phyloP scores from a whole-genome alignment of 2,329 filamentous ascomycete species.

The Septoria petroselini region DNA sequence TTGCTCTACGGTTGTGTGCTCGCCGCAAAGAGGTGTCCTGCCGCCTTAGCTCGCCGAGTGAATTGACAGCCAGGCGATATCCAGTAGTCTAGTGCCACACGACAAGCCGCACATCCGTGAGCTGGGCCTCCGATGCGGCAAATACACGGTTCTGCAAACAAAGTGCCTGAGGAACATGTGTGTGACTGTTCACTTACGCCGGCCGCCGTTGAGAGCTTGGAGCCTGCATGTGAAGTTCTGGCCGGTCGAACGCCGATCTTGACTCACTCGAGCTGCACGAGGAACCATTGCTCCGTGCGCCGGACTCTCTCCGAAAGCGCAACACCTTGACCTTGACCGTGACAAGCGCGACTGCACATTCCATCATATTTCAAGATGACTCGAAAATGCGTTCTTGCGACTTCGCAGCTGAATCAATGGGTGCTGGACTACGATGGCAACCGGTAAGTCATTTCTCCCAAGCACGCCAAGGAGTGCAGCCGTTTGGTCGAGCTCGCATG shows the following conservation, averaged over 20 bases:
- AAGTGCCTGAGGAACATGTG: not conserved
- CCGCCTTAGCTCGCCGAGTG: too few relatives aligned
- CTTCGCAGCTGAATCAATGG: constrained; percentile 46
- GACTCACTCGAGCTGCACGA: not conserved
- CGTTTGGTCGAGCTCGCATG: too few relatives aligned
- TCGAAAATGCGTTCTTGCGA: constrained; percentile 42
- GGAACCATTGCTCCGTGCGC: constrained; percentile 5
- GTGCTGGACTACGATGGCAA: constrained; percentile 64
- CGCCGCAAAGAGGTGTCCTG: too few relatives aligned
- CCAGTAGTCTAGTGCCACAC: not conserved
- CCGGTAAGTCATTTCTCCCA: constrained; percentile 28
- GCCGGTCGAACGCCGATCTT: not conserved
- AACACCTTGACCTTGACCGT: not conserved
- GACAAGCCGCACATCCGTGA: not conserved
- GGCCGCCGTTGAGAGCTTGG: not conserved
- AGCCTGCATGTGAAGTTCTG: constrained; percentile 2
- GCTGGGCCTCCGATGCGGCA: not conserved
- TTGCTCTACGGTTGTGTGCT: too few relatives aligned
- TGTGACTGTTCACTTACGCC: not conserved
- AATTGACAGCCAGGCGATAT: not conserved
- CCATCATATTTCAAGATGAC: constrained; percentile 27
- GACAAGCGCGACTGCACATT: not conserved
- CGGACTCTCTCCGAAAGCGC: not conserved
- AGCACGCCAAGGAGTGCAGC: not conserved
- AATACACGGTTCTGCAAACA: not conserved